Conservation (phyloP, 2,329 filamentous ascomycete species). For the Tolypocladium pustulatum region DNA sequence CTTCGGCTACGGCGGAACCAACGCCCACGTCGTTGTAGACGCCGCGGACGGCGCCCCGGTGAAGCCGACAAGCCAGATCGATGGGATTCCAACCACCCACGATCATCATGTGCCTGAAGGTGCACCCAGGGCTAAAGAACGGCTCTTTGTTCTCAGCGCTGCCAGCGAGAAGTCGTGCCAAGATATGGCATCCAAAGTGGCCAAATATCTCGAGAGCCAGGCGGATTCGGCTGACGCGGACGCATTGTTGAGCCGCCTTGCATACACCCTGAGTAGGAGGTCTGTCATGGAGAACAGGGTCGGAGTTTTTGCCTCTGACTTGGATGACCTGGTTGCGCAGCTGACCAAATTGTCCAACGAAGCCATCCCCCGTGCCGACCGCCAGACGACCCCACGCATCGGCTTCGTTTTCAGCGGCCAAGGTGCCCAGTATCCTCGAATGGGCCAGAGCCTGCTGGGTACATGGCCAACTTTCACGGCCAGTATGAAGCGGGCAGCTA, state of each 20-base stretch:
- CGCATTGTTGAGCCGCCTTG: background rate
- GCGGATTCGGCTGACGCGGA: background rate
- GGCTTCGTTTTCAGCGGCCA: slow-evolving; percentile 25
- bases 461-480: background rate
- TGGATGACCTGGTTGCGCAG: slow-evolving; percentile 4
- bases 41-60: slow-evolving; percentile 1
- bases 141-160: slow-evolving; percentile 10
- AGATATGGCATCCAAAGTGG: slow-evolving; percentile 5
- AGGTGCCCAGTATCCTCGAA: slow-evolving; percentile 13
- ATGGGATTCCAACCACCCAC: background rate
- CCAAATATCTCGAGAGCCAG: slow-evolving; percentile 5
- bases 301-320: slow-evolving; percentile 5
- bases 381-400: slow-evolving; percentile 4
- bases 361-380: background rate
- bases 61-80: slow-evolving; percentile 17
- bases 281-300: background rate
- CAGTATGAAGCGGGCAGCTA: background rate
- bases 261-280: background rate
- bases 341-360: background rate
- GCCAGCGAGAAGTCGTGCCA: slow-evolving; percentile 9
- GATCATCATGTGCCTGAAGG: background rate
- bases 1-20: slow-evolving; percentile 18
- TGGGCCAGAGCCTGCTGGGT: background rate
- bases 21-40: slow-evolving; percentile 16
- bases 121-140: slow-evolving; percentile 1